Evolutionary conservation across 495 filamentous ascomycete genomes (phyloP), one percentile per base, ranked within the genome.

Genomic region (Bombardia bombarda): DNA sequence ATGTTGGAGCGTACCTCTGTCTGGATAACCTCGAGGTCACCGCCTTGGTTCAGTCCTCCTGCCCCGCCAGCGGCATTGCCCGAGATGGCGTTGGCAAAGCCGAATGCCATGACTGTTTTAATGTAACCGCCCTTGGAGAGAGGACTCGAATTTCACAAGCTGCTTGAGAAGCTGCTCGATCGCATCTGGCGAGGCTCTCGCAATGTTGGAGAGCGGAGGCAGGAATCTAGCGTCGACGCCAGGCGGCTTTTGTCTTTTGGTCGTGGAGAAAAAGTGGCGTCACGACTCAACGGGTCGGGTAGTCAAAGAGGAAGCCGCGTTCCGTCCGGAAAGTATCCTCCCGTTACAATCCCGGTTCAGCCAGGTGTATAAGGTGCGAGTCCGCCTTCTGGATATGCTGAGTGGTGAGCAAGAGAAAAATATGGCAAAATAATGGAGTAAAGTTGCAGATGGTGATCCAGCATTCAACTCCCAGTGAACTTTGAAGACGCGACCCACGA

Each of bases 31-130:
- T 70, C 62, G 7, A 86, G 68, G 42, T 82, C 72, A 20, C 68
- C 67, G 16, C 78, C 80, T 43, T 63, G 62, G 43, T 74, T 64
- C 38, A 66, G 49, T 47, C 63, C 60, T 41, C 60, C 58, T 21
- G 40, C 60, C 40, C 57, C 64, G 53, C 56, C 60, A 23, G 50
- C 47, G 19, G 58, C 49, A 52, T 43, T 31, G 56, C 28, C 38
- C 49, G 26, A 57, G 41, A 49, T 58, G 38, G 44, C 43, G 21
- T 56, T 66, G 40, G 53, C 58, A 42, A 82, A 79, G 56, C 69
- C 67, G 60, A 88, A 88, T 9, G 85, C 78, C 84, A 90, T 90
- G 51, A 61, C 49, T 47, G 45, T 51, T 42, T 52, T 45, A 49
- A 55, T 45, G 42, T 56, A 55, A 40, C 51, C 55, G 38, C 32